A percentile compares a stretch with the other conserved stretches of the same genome.
Conservation (phyloP, 495 filamentous ascomycete species). For the Articulospora tetracladia region DNA sequence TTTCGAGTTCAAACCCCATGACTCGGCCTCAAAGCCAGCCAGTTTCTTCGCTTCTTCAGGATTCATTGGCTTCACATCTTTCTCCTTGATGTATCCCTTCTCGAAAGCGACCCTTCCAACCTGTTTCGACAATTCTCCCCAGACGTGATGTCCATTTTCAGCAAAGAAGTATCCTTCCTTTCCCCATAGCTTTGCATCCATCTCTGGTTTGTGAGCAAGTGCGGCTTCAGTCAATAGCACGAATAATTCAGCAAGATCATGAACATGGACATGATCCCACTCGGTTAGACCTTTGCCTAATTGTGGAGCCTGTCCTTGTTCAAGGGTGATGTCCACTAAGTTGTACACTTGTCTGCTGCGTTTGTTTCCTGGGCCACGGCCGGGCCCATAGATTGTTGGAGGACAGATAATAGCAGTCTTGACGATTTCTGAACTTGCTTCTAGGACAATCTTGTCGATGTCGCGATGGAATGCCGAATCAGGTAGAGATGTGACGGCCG, state of each 20-base stretch:
- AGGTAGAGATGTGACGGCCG: conserved; percentile 29
- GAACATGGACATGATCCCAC: conserved; percentile 74
- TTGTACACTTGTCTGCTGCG: conserved; percentile 62
- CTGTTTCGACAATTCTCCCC: conserved; percentile 60
- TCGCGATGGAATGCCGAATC: conserved; percentile 38
- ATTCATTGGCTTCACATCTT: conserved; percentile 38
- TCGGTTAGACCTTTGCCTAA: conserved; percentile 60
- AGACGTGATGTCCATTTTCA: conserved; percentile 64
- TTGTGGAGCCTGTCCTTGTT: conserved; percentile 59
- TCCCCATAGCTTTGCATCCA: conserved; percentile 63
- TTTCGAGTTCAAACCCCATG: conserved; percentile 58
- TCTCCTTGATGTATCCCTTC: conserved; percentile 58
- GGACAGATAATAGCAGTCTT: conserved; percentile 74
- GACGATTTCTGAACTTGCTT: conserved; percentile 37
- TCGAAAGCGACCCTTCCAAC: conserved; percentile 59
- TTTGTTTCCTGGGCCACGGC: conserved; percentile 66
- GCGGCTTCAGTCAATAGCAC: conserved; percentile 64
- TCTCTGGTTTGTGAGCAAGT: conserved; percentile 41
- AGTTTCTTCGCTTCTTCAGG: conserved; percentile 20
- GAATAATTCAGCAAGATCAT: conserved; percentile 66
- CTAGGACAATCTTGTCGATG: conserved; percentile 42
- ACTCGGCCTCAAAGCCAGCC: conserved; percentile 36
- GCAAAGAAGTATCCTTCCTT: conserved; percentile 70
- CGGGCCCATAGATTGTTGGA: conserved; percentile 72
- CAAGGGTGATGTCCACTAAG: conserved; percentile 51